Percentiles rank a stretch among this genome's conserved stretches.
These are phyloP conservation scores for Venturia oleaginea DNA, from an alignment of 2,329 filamentous ascomycete genomes.

Conservation along the genomic window DNA sequence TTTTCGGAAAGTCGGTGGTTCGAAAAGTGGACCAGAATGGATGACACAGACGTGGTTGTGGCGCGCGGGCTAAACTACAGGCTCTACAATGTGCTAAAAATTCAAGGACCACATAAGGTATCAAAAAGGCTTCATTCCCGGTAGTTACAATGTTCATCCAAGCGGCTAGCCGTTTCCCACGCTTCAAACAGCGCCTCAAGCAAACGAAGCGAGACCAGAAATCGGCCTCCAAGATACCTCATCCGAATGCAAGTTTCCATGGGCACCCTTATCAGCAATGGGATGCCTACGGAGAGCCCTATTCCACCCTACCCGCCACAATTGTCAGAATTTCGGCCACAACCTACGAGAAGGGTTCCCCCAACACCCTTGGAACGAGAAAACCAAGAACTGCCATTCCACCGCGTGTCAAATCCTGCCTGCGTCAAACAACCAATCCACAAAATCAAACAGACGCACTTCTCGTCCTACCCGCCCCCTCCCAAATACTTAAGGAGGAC, in stretches of 20 bases:
- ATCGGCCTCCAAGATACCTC: background rate
- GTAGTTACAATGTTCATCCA: background rate
- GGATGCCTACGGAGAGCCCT: background rate
- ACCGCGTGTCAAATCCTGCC: too few species aligned
- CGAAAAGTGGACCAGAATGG: too few species aligned
- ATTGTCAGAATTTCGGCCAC: background rate
- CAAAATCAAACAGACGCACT: too few species aligned
- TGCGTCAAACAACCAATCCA: too few species aligned
- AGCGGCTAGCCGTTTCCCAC: background rate
- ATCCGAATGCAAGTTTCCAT: background rate
- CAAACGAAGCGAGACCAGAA: background rate
- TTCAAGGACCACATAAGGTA: too few species aligned
- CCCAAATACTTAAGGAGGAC: too few species aligned
- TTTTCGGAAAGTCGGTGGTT: too few species aligned
- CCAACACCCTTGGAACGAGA: background rate
- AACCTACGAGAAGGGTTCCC: background rate
- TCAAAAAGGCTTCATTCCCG: background rate
- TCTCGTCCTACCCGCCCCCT: too few species aligned
- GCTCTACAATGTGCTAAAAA: too few species aligned
- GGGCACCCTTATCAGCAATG: background rate
- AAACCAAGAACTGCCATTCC: background rate
- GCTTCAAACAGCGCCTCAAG: background rate
- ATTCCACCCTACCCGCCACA: background rate
- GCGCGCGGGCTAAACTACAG: too few species aligned
- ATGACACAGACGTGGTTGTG: too few species aligned